These are phyloP conservation scores for Cyclostephanos tholiformis DNA, from an alignment of 108 stramenopile genomes.

Conservation along the genomic window DNA sequence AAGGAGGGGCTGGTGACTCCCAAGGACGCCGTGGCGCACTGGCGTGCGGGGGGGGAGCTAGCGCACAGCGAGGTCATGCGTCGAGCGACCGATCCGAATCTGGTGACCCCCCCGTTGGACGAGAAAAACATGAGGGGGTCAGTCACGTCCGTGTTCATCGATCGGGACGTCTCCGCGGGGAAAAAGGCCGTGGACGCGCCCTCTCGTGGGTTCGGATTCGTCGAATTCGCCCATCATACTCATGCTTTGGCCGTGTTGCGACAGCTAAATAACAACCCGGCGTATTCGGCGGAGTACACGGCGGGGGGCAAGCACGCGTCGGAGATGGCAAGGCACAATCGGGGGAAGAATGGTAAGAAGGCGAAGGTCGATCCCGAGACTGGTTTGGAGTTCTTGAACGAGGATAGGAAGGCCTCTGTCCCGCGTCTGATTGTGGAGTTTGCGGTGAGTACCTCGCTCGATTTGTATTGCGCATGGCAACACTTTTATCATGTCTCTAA, in stretches of 20 bases:
- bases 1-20: conserved; percentile 67
- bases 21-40: conserved; percentile 82
- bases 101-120: conserved; percentile 61
- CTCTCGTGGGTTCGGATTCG: conserved; percentile 98
- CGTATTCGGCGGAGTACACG: conserved; percentile 72
- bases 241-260: conserved; percentile 96
- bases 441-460: conserved; percentile 50
- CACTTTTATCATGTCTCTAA: no score
- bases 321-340: conserved; percentile 38
- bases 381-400: conserved; percentile 49
- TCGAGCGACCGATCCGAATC: conserved; percentile 50
- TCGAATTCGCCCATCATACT: conserved; percentile 94
- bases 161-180: conserved; percentile 65
- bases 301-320: conserved; percentile 70
- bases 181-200: conserved; percentile 57
- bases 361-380: conserved; percentile 29
- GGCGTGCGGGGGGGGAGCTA: conserved; percentile 77
- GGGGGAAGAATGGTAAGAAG: conserved; percentile 54
- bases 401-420: conserved; percentile 57
- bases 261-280: conserved; percentile 95
- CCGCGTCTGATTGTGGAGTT: conserved; percentile 89
- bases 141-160: conserved; percentile 83
- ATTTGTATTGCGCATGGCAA: not conserved
- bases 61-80: conserved; percentile 69
- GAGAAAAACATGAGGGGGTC: conserved; percentile 84